Evolutionary conservation across 768 basidiomycete species (phyloP).

Genomic region (Mycena latifolia): DNA sequence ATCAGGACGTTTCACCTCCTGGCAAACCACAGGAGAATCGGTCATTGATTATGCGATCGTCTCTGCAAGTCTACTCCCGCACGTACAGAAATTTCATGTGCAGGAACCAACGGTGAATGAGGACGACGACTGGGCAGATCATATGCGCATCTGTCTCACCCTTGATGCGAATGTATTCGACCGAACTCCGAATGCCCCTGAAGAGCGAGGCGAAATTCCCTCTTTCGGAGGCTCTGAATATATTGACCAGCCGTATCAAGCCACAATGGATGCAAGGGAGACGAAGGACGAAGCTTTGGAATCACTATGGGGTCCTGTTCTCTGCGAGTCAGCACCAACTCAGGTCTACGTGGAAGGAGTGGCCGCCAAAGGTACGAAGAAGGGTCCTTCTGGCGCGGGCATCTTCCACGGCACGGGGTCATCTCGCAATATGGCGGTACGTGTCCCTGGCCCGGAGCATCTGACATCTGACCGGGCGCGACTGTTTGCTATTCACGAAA

Average conservation of each 20-base stretch:
- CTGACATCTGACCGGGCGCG: background rate
- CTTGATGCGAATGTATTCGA: background rate
- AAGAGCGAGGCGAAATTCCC: background rate
- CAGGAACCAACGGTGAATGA: background rate
- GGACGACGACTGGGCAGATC: conserved; percentile 10
- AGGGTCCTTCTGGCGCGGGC: background rate
- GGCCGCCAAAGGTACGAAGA: background rate
- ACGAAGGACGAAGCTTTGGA: conserved; percentile 1
- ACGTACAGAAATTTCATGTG: background rate
- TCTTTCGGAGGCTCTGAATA: background rate
- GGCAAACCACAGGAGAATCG: background rate
- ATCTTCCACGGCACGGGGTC: background rate
- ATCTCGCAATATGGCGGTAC: background rate
- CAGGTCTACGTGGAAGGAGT: conserved; percentile 6
- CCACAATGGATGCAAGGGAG: background rate
- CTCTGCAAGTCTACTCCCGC: background rate
- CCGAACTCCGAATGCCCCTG: background rate
- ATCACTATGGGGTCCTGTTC: conserved; percentile 10
- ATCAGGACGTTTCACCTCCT: background rate
- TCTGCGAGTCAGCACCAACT: background rate
- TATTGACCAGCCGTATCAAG: conserved; percentile 4
- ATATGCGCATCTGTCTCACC: conserved; percentile 6
- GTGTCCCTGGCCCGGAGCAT: background rate
- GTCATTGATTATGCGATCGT: conserved; percentile 7
- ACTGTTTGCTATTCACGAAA: conserved; percentile 3